A percentile compares a stretch with the other conserved stretches of the same genome.
These are phyloP conservation scores for Cerioporus squamosus DNA, from an alignment of 1,284 basidiomycete genomes.

Conservation along the genomic window DNA sequence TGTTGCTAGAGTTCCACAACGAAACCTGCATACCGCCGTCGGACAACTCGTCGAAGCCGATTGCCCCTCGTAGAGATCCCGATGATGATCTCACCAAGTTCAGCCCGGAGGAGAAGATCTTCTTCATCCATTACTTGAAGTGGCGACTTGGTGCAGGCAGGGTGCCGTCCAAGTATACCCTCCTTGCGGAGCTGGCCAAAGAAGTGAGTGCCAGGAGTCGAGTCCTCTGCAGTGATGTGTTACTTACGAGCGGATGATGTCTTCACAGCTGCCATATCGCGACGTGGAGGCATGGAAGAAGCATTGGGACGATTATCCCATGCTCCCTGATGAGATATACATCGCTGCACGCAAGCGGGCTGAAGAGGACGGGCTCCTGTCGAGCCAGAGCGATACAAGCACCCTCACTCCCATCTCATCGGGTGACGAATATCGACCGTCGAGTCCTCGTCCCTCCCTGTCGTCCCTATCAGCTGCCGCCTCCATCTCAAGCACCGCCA, in stretches of 20 bases:
- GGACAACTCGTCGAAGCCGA: background rate
- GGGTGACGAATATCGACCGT: too few species aligned
- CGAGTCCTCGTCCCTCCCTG: background rate
- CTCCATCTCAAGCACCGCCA: too few species aligned
- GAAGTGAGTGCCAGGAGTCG: background rate
- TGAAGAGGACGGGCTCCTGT: background rate
- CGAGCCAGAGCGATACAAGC: too few species aligned
- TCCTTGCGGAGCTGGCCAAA: background rate
- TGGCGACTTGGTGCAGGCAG: slow-evolving; percentile 6
- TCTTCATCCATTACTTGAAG: slow-evolving; percentile 17
- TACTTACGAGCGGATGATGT: background rate
- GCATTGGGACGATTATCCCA: slow-evolving; percentile 13
- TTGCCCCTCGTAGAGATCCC: too few species aligned
- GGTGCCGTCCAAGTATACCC: background rate
- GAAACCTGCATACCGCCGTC: background rate
- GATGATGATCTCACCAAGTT: background rate
- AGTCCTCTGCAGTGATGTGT: too few species aligned
- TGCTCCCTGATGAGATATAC: slow-evolving; percentile 11
- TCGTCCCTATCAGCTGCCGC: background rate
- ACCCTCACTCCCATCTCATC: too few species aligned
- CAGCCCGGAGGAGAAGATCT: slow-evolving; percentile 8
- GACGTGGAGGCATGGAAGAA: slow-evolving; percentile 14
- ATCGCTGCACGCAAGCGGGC: background rate
- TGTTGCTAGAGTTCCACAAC: background rate
- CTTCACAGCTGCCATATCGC: background rate